Conservation (phyloP, 2,329 filamentous ascomycete genomes). For the Phialocephala sp. region DNA sequence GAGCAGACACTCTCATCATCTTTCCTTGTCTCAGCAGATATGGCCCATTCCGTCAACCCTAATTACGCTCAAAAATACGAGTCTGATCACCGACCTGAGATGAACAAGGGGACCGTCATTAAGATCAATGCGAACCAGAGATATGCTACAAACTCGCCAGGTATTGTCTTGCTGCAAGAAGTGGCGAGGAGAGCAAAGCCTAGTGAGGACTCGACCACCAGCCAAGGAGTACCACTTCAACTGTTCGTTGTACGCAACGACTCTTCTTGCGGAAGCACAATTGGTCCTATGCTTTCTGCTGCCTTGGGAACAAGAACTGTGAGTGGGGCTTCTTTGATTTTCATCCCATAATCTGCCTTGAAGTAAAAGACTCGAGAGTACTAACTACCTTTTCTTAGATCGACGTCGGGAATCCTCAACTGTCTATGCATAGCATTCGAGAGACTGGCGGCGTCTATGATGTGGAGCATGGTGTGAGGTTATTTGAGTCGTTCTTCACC, state of each 20-base stretch:
- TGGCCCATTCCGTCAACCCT: slow-evolving; percentile 95
- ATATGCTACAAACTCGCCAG: slow-evolving; percentile 95
- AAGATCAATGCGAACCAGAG: slow-evolving; percentile 98
- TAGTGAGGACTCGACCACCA: slow-evolving; percentile 51
- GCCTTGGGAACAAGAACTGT: slow-evolving; percentile 86
- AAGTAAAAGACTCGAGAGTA: background rate
- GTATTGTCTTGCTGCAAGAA: slow-evolving; percentile 91
- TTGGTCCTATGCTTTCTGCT: slow-evolving; percentile 94
- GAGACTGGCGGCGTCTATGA: slow-evolving; percentile 91
- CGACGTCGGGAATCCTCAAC: slow-evolving; percentile 54
- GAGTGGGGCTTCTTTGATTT: slow-evolving; percentile 46
- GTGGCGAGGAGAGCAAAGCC: slow-evolving; percentile 68
- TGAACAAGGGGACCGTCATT: slow-evolving; percentile 96
- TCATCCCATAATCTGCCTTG: background rate
- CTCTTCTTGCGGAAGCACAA: slow-evolving; percentile 91
- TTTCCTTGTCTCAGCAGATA: slow-evolving; percentile 94
- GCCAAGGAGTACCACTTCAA: slow-evolving; percentile 82
- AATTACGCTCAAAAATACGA: slow-evolving; percentile 96
- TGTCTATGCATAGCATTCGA: slow-evolving; percentile 96
- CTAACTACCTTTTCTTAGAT: background rate
- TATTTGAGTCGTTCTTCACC: slow-evolving; percentile 88
- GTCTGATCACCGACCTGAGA: slow-evolving; percentile 84
- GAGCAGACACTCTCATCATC: slow-evolving; percentile 91
- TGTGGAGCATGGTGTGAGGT: slow-evolving; percentile 80
- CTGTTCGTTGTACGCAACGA: slow-evolving; percentile 97